Percentiles rank a stretch among this genome's conserved stretches.
Evolutionary conservation across 495 filamentous ascomycete species (phyloP).

Genomic region (Xylaria flabelliformis): DNA sequence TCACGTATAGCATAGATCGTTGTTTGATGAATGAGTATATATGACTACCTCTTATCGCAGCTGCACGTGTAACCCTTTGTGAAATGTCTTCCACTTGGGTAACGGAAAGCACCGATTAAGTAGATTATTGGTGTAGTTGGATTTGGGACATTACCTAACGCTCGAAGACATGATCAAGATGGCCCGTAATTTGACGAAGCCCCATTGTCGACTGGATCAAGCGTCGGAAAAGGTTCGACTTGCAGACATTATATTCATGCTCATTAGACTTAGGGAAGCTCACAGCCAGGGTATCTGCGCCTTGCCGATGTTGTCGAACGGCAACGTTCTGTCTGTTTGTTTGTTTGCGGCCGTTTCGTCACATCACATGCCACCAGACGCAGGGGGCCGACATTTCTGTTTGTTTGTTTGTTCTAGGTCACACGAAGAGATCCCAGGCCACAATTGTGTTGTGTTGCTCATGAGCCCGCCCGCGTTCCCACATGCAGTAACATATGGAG

Average conservation of each 20-base stretch:
- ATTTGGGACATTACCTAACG: no score
- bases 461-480: not conserved
- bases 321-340: not conserved
- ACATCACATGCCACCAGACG: constrained; percentile 6
- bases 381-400: not conserved
- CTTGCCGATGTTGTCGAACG: no score
- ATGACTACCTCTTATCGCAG: constrained; percentile 8
- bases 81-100: not conserved
- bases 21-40: constrained; percentile 34
- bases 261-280: not conserved
- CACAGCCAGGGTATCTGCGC: no score
- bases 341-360: not conserved
- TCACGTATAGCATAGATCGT: constrained; percentile 26
- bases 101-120: not conserved
- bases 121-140: not conserved
- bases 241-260: not conserved
- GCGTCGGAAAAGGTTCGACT: no score
- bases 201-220: no score
- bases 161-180: no score
- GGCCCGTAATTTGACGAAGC: no score
- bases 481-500: constrained; percentile 8
- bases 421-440: constrained; percentile 18
- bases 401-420: not conserved
- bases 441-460: not conserved
- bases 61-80: not conserved